Conservation (phyloP, 257 asterid species). For the Solanum phureja region DNA sequence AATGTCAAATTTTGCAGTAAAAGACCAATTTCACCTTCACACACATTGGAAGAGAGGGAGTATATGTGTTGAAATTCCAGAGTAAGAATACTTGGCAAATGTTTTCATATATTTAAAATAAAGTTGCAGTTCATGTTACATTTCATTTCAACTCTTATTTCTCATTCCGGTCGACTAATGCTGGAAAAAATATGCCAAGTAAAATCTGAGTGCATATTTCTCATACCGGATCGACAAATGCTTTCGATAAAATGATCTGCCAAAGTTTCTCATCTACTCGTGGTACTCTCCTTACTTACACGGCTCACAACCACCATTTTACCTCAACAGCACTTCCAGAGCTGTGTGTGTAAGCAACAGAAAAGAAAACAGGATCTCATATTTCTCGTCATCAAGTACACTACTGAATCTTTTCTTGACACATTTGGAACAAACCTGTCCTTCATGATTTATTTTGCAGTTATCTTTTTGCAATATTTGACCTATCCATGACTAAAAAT, state of each 20-base stretch:
- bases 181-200: background rate
- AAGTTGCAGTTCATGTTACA: background rate
- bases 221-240: too few relatives aligned
- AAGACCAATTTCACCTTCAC: too few relatives aligned
- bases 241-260: background rate
- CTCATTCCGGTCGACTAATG: background rate
- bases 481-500: slow-evolving; percentile 38
- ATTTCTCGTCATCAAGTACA: background rate
- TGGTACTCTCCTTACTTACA: background rate
- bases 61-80: background rate
- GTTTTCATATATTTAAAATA: background rate
- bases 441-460: background rate
- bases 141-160: background rate
- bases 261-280: background rate
- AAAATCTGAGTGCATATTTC: background rate
- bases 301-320: background rate
- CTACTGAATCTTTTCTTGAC: background rate
- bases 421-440: background rate
- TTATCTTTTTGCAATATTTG: background rate
- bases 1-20: too few relatives aligned
- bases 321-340: background rate
- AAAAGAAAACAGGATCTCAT: background rate
- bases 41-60: too few relatives aligned
- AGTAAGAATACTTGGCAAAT: background rate
- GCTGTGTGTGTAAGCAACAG: background rate